Base-by-base conservation (phyloP, 345 rosid genomes). In the Anacardium occidentale region DNA sequence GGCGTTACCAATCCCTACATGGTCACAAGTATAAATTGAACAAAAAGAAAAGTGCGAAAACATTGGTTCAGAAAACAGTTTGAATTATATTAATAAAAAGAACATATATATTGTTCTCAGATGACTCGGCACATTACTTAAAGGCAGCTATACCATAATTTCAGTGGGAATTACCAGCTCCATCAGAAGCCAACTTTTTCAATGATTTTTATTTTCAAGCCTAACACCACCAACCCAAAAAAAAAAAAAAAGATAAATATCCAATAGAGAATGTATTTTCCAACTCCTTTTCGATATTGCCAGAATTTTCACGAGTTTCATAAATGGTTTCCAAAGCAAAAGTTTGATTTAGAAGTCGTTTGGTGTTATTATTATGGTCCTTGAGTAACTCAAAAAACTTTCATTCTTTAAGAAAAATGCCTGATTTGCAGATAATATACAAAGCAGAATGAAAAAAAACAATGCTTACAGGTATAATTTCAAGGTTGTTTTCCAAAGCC, bases 401-500 rank as follows among this genome's bases (percentile, higher is more conserved):
- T n/a, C 2, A 18, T 1, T n/a, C 6, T 61, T 64, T 3, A 22
- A 21, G 4, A 45, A 20, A 75, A 42, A 42, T 37, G 3, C 14
- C 9, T 13, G 45, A 24, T n/a, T 54, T 11, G 21, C 26, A 61
- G 8, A 44, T 10, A 57, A 8, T 29, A 21, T 44, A 63, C 20
- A 37, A 22, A 62, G 40, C 25, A 34, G 11, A 20, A 45, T 44
- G 64, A 21, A 26, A 64, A 52, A 76, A 20, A 69, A 69, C 51
- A 47, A 69, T 62, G 84, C 97, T 88, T 82, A 94, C 99, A 67
- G 97, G 97, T 68, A 95, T 89, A 34, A 95, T 95, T 84, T 92
- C 99, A 68, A 95, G 92, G 83, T 95, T 89, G 89, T 85, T 92
- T 74, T 90, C 98, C 85, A 95, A 76, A 65, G 99, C 99, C 87